Evolutionary conservation across 768 basidiomycete genomes (phyloP).

Genomic region (Kwoniella botswanensis): DNA sequence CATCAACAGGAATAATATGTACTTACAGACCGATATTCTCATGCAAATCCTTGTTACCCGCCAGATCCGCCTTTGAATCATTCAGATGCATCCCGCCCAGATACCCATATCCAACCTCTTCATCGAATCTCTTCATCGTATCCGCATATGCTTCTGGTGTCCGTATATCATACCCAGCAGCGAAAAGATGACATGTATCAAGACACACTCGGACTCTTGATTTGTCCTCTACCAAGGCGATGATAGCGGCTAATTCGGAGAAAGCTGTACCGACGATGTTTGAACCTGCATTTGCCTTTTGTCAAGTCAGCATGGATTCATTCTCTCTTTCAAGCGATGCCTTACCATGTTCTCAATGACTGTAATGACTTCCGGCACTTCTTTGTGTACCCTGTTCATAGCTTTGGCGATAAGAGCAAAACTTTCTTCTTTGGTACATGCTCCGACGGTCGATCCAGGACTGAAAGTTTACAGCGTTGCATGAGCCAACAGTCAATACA

Average conservation of each 20-base stretch:
- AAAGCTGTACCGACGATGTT: constrained; percentile 79
- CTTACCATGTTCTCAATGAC: constrained; percentile 84
- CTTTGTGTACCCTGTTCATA: constrained; percentile 74
- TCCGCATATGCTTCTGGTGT: constrained; percentile 74
- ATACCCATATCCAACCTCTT: constrained; percentile 72
- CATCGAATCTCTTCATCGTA: constrained; percentile 70
- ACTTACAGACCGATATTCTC: constrained; percentile 82
- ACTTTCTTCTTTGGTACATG: constrained; percentile 67
- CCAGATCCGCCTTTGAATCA: constrained; percentile 70
- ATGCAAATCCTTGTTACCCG: constrained; percentile 75
- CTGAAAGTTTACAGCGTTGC: constrained; percentile 54
- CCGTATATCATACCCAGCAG: constrained; percentile 82
- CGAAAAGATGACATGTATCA: constrained; percentile 84
- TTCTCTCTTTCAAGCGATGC: neutral
- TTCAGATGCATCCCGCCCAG: constrained; percentile 85
- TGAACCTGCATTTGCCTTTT: constrained; percentile 72
- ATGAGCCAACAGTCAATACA: neutral
- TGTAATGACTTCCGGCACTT: constrained; percentile 66
- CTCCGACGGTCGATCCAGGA: constrained; percentile 82
- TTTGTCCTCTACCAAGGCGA: constrained; percentile 73
- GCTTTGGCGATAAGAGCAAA: constrained; percentile 71
- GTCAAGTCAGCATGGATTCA: neutral
- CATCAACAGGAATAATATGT: neutral
- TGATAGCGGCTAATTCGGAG: constrained; percentile 71
- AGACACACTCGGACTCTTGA: constrained; percentile 77